Evolutionary conservation across 768 basidiomycete genomes (phyloP).

Genomic region (Hygrocybe punicea): DNA sequence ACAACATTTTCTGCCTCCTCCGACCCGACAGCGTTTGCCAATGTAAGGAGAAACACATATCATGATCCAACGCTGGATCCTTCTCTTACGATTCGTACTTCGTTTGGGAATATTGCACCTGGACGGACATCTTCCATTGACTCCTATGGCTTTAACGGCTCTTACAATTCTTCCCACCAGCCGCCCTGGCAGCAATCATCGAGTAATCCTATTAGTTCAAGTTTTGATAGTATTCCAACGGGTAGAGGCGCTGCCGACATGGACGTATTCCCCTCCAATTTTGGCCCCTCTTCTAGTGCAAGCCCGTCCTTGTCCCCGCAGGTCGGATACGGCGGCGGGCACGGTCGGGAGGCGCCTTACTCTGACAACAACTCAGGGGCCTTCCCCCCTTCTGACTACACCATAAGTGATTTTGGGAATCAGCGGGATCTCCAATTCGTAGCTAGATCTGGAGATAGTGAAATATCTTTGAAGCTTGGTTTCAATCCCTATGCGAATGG

Average conservation of each 20-base stretch:
- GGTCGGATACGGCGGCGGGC: conserved; percentile 1
- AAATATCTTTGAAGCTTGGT: not conserved
- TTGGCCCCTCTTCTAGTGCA: conserved; percentile 12
- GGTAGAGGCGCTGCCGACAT: not conserved
- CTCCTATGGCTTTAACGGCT: conserved; percentile 13
- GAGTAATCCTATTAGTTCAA: conserved; percentile 11
- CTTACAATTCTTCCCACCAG: conserved; percentile 7
- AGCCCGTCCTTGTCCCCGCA: not conserved
- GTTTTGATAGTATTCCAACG: conserved; percentile 13
- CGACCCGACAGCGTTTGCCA: conserved; percentile 28
- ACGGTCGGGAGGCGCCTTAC: conserved; percentile 4
- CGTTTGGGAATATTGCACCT: conserved; percentile 30
- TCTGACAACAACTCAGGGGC: not conserved
- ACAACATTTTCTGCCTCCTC: conserved; percentile 21
- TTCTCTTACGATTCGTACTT: conserved; percentile 26
- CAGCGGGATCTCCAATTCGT: not conserved
- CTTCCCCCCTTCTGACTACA: conserved; percentile 6
- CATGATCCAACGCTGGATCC: conserved; percentile 43
- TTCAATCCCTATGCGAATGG: not conserved
- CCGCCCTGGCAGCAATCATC: conserved; percentile 34
- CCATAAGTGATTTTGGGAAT: not conserved
- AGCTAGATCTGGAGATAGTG: not conserved
- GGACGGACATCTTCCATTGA: conserved; percentile 38
- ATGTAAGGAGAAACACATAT: conserved; percentile 36
- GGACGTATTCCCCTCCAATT: conserved; percentile 15